Evolutionary conservation across 2,329 filamentous ascomycete genomes (phyloP).

Genomic region (Davidsoniella virescens): DNA sequence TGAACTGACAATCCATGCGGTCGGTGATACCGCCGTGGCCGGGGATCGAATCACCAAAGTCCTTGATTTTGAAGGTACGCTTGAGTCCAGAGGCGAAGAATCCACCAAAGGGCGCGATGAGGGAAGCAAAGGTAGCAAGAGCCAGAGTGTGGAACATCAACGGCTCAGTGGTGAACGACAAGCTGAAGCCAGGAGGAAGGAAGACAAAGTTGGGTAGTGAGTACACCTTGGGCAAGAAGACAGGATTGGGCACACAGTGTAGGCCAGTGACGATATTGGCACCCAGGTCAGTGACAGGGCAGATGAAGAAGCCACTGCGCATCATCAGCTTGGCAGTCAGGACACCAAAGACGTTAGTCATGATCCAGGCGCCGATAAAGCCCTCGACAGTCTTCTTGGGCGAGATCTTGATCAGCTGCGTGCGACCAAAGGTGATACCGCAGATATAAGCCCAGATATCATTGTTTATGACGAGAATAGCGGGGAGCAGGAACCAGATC

Average conservation of each 20-base stretch:
- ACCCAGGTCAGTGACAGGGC: conserved; percentile 89
- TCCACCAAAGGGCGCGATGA: conserved; percentile 92
- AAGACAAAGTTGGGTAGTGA: conserved; percentile 57
- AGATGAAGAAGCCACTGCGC: conserved; percentile 94
- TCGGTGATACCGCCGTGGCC: conserved; percentile 97
- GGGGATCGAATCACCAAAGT: conserved; percentile 95
- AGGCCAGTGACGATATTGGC: conserved; percentile 86
- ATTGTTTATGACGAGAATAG: conserved; percentile 89
- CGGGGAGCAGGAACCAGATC: conserved; percentile 99
- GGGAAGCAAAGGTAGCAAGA: conserved; percentile 82
- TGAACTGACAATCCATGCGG: conserved; percentile 99
- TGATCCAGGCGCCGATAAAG: conserved; percentile 90
- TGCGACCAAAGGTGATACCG: conserved; percentile 90
- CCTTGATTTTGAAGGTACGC: conserved; percentile 98
- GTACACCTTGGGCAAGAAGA: conserved; percentile 68
- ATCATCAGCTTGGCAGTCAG: conserved; percentile 69
- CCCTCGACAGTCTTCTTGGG: conserved; percentile 99
- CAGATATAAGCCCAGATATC: conserved; percentile 98
- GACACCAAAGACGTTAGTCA: conserved; percentile 76
- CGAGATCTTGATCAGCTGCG: conserved; percentile 92
- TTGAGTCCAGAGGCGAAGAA: conserved; percentile 98
- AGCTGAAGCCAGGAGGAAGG: conserved; percentile 37
- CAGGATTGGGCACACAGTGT: conserved; percentile 78
- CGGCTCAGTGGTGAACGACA: conserved; percentile 61
- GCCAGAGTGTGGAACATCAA: conserved; percentile 88